Conservation (phyloP, 257 asterid species). For the Ballota nigra region DNA sequence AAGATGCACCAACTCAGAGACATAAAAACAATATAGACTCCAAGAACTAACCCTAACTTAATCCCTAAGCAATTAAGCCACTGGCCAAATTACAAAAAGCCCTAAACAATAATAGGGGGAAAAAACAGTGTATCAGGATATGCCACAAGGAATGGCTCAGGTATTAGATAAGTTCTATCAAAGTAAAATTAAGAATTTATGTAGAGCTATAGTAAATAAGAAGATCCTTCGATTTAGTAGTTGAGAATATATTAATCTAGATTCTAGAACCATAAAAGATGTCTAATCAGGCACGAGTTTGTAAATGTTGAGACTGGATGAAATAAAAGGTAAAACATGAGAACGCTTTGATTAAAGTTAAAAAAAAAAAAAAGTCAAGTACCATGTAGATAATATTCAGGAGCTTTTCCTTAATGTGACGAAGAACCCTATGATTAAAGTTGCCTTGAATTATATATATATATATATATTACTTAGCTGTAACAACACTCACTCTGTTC, state of each 20-base stretch:
- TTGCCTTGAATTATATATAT: too few relatives aligned
- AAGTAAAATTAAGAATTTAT: background rate
- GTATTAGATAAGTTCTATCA: constrained; percentile 13
- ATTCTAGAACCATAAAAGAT: background rate
- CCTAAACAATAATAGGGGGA: too few relatives aligned
- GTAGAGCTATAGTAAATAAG: background rate
- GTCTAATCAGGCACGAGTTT: background rate
- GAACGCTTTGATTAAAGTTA: background rate
- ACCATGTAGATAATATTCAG: constrained; percentile 6
- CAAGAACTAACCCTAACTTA: too few relatives aligned
- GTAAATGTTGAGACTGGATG: background rate
- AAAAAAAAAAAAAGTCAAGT: background rate
- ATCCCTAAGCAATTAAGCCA: too few relatives aligned
- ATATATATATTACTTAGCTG: too few relatives aligned
- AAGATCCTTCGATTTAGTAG: background rate
- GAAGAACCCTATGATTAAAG: too few relatives aligned
- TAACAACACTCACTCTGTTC: constrained; percentile 5
- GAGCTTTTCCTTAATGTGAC: background rate
- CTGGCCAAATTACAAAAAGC: too few relatives aligned
- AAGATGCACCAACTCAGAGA: too few relatives aligned
- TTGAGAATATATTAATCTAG: constrained; percentile 1
- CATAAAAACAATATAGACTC: too few relatives aligned
- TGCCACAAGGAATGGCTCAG: background rate
- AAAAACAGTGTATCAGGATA: too few relatives aligned
- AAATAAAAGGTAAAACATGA: background rate